These are phyloP conservation scores for Gracilaria domingensis DNA, from an alignment of 23 red algal genomes.

Conservation along the genomic window DNA sequence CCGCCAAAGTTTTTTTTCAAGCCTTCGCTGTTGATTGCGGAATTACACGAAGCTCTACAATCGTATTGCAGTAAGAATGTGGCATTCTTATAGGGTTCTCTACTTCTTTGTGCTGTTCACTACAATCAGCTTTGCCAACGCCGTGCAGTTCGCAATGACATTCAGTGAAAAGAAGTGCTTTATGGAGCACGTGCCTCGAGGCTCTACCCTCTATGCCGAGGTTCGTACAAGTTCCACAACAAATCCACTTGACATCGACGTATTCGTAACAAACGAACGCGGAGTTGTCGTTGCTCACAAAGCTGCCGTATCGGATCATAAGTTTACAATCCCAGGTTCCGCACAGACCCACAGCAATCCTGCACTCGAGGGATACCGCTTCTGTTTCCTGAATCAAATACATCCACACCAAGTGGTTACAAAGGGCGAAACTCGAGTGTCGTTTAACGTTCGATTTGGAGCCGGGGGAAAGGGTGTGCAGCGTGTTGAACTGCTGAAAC, in stretches of 20 bases:
- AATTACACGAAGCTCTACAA: background rate
- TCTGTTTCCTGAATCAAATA: conserved; percentile 31
- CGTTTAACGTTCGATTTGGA: conserved; percentile 27
- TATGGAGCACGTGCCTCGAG: conserved; percentile 22
- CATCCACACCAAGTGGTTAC: conserved; percentile 16
- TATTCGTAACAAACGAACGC: conserved; percentile 8
- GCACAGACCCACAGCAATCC: background rate
- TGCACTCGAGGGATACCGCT: background rate
- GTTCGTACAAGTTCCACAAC: background rate
- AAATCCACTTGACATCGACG: conserved; percentile 12
- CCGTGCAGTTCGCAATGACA: conserved; percentile 2
- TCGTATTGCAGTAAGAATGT: background rate
- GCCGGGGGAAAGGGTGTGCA: background rate
- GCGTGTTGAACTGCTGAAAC: conserved; percentile 15
- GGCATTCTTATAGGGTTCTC: background rate
- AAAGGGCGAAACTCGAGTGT: conserved; percentile 19
- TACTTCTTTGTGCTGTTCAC: background rate
- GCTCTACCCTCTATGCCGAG: conserved; percentile 6
- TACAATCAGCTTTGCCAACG: background rate
- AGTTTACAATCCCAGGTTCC: conserved; percentile 17
- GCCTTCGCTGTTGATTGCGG: background rate
- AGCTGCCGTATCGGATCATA: background rate
- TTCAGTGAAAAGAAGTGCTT: conserved; percentile 14
- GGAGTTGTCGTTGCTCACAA: conserved; percentile 7
- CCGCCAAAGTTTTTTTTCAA: background rate